phyloP scores from a whole-genome alignment of 345 rosid genomes.

The Euclidium syriacum region DNA sequence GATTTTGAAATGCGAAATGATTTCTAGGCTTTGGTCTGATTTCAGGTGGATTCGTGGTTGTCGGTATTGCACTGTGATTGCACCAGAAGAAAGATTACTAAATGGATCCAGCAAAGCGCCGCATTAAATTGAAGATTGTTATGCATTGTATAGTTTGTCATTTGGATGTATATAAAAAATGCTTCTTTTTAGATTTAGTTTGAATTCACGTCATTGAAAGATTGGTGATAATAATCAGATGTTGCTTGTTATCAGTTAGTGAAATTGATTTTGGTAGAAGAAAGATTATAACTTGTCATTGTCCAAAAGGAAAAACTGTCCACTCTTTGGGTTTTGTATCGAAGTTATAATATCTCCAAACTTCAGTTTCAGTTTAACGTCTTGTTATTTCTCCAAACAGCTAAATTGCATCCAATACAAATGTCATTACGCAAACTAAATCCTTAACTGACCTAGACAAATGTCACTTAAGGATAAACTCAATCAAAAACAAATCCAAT shows the following conservation, averaged over 20 bases:
- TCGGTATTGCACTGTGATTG: constrained; percentile 44
- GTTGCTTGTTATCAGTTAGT: constrained; percentile 3
- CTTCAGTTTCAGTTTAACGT: no score
- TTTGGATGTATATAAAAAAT: constrained; percentile 35
- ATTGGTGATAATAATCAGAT: neutral
- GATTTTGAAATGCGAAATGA: neutral
- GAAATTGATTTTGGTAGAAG: no score
- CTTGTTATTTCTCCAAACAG: no score
- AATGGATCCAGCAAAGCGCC: constrained; percentile 30
- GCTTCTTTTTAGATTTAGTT: constrained; percentile 13
- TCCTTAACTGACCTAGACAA: no score
- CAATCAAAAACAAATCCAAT: no score
- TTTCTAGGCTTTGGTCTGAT: neutral
- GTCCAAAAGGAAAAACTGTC: no score
- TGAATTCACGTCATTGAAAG: neutral
- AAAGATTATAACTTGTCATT: no score
- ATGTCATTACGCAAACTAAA: no score
- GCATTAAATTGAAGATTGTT: constrained; percentile 37
- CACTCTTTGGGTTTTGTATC: no score
- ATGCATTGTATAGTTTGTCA: constrained; percentile 24
- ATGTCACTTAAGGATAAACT: no score
- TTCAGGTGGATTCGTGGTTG: constrained; percentile 78
- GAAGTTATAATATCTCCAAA: no score
- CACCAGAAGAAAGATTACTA: constrained; percentile 33
- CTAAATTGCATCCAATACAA: no score